phyloP scores from a whole-genome alignment of 2,329 filamentous ascomycete species.

The Knufia petricola region DNA sequence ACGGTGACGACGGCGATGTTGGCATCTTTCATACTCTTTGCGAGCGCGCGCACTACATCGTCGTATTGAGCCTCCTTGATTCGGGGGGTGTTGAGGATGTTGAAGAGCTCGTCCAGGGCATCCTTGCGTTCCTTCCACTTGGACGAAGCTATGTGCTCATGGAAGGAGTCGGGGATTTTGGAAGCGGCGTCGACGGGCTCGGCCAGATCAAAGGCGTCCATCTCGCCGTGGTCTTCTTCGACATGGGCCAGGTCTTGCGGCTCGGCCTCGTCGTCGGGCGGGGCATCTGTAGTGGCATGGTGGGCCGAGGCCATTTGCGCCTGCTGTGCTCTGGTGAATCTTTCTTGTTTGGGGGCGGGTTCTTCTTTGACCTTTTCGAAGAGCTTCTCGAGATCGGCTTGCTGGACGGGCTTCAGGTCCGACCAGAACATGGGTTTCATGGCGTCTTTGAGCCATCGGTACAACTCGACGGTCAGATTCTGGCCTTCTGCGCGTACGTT shows the following conservation, averaged over 20 bases:
- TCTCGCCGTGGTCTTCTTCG: slow-evolving; percentile 53
- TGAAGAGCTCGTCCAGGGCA: slow-evolving; percentile 70
- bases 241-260: slow-evolving; percentile 49
- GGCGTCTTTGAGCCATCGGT: slow-evolving; percentile 91
- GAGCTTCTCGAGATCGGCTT: slow-evolving; percentile 82
- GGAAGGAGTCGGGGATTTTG: slow-evolving; percentile 72
- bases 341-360: slow-evolving; percentile 76
- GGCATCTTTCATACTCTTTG: slow-evolving; percentile 98
- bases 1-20: slow-evolving; percentile 91
- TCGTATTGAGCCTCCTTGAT: slow-evolving; percentile 87
- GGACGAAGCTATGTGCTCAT: slow-evolving; percentile 72
- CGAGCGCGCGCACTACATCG: slow-evolving; percentile 72
- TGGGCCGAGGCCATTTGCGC: slow-evolving; percentile 65
- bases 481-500: slow-evolving; percentile 93
- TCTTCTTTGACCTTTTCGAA: slow-evolving; percentile 92
- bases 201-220: slow-evolving; percentile 69
- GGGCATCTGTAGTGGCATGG: slow-evolving; percentile 47
- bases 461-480: slow-evolving; percentile 83
- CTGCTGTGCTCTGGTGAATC: slow-evolving; percentile 80
- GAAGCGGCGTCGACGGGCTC: slow-evolving; percentile 79
- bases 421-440: slow-evolving; percentile 98
- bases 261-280: slow-evolving; percentile 46
- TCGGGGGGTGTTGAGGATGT: slow-evolving; percentile 68
- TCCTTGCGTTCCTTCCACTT: slow-evolving; percentile 99
- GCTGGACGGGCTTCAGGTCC: slow-evolving; percentile 90